phyloP scores from a whole-genome alignment of 441 rosid species.

The Brassica hybrid region DNA sequence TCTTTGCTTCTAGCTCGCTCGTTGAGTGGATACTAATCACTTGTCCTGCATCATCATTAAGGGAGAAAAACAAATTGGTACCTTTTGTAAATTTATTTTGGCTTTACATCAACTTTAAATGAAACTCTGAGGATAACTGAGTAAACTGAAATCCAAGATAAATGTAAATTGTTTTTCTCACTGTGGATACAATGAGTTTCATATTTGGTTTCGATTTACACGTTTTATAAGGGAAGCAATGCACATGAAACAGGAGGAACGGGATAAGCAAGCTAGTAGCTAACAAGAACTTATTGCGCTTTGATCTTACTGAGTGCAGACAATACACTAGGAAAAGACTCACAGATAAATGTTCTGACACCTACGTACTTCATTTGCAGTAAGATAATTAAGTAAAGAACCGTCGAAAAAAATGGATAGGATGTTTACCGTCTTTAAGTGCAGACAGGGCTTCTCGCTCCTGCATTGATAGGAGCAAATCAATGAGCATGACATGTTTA shows the following conservation, averaged over 20 bases:
- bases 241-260: constrained; percentile 1
- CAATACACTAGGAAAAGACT: not conserved
- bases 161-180: constrained; percentile 21
- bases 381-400: constrained; percentile 18
- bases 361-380: constrained; percentile 3
- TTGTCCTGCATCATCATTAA: constrained; percentile 57
- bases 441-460: constrained; percentile 64
- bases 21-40: constrained; percentile 68
- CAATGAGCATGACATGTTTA: constrained; percentile 6
- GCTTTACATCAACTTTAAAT: not conserved
- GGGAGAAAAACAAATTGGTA: not conserved
- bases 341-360: constrained; percentile 11
- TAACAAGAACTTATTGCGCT: constrained; percentile 5
- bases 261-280: constrained; percentile 4
- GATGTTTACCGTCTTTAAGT: constrained; percentile 69
- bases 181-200: constrained; percentile 1
- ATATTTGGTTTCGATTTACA: not conserved
- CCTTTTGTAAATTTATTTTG: not conserved
- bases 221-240: constrained; percentile 10
- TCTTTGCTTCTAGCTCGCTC: constrained; percentile 68
- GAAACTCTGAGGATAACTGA: constrained; percentile 8
- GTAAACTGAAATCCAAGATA: not conserved
- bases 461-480: constrained; percentile 50
- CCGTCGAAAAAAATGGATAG: not conserved
- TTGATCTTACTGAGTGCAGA: constrained; percentile 19